Evolutionary conservation across 2,329 filamentous ascomycete genomes (phyloP).

Genomic region (Cercospora zeae-maydis): DNA sequence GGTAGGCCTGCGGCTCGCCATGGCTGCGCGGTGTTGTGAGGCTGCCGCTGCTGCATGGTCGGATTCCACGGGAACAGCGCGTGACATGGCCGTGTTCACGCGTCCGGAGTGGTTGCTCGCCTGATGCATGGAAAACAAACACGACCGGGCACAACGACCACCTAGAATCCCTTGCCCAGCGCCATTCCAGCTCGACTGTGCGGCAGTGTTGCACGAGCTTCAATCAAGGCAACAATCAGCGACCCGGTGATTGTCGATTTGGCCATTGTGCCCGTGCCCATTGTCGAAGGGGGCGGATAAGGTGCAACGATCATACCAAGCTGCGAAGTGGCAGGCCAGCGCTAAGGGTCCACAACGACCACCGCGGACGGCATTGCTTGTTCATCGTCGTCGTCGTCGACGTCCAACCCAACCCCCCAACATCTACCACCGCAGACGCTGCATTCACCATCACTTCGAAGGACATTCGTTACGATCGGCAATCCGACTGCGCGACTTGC

Average conservation of each 20-base stretch:
- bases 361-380: not conserved
- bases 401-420: not conserved
- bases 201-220: not conserved
- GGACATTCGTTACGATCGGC: not conserved
- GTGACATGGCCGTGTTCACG: not conserved
- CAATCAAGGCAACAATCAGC: not conserved
- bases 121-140: not conserved
- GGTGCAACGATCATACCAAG: not conserved
- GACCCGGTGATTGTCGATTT: not conserved
- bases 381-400: not conserved
- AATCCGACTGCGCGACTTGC: not conserved
- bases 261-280: not conserved
- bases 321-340: not conserved
- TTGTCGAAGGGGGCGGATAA: not conserved
- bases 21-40: not conserved
- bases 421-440: not conserved
- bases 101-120: not conserved
- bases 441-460: not conserved
- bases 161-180: not conserved
- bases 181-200: not conserved
- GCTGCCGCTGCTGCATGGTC: not conserved
- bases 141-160: not conserved
- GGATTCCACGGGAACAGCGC: not conserved
- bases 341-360: not conserved
- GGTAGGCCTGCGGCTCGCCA: not conserved